Evolutionary conservation across 2,329 filamentous ascomycete species (phyloP).

Genomic region (Colletotrichum tropicicola): DNA sequence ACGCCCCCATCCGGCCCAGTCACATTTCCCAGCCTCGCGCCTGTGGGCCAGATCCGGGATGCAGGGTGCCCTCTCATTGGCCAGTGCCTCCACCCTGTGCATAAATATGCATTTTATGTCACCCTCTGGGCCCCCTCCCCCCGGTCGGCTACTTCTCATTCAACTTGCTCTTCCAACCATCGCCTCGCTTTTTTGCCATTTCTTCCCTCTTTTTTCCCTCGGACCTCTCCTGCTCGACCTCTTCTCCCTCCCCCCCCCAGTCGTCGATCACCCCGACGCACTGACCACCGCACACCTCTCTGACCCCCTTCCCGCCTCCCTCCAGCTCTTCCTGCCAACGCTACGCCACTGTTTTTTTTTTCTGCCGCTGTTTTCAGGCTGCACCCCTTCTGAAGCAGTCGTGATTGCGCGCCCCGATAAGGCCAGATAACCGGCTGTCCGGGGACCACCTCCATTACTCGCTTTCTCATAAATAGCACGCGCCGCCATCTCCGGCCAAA

Average conservation of each 20-base stretch:
- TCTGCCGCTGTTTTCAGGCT: slow-evolving; percentile 30
- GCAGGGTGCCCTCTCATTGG: slow-evolving; percentile 5
- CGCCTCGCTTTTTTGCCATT: slow-evolving; percentile 38
- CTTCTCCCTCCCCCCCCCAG: slow-evolving; percentile 19
- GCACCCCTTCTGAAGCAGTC: slow-evolving; percentile 25
- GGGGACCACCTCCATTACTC: slow-evolving; percentile 40
- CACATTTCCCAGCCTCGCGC: slow-evolving; percentile 28
- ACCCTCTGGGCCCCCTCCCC: background rate
- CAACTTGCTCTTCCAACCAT: slow-evolving; percentile 31
- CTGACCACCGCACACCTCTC: slow-evolving; percentile 28
- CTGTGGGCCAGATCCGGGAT: slow-evolving; percentile 15
- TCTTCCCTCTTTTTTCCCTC: slow-evolving; percentile 33
- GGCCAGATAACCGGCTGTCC: slow-evolving; percentile 45
- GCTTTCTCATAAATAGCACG: slow-evolving; percentile 56
- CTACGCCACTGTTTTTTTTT: slow-evolving; percentile 45
- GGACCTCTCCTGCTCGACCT: slow-evolving; percentile 9
- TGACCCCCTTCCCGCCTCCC: slow-evolving; percentile 30
- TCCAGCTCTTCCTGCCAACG: slow-evolving; percentile 35
- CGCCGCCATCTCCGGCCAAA: slow-evolving; percentile 52
- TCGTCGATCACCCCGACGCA: slow-evolving; percentile 26
- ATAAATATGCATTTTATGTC: slow-evolving; percentile 32
- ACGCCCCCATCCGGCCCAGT: slow-evolving; percentile 10
- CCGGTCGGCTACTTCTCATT: slow-evolving; percentile 2
- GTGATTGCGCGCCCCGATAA: slow-evolving; percentile 42
- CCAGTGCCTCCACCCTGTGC: slow-evolving; percentile 7